phyloP scores from a whole-genome alignment of 2,329 filamentous ascomycete species.

The Huntiella moniliformis region DNA sequence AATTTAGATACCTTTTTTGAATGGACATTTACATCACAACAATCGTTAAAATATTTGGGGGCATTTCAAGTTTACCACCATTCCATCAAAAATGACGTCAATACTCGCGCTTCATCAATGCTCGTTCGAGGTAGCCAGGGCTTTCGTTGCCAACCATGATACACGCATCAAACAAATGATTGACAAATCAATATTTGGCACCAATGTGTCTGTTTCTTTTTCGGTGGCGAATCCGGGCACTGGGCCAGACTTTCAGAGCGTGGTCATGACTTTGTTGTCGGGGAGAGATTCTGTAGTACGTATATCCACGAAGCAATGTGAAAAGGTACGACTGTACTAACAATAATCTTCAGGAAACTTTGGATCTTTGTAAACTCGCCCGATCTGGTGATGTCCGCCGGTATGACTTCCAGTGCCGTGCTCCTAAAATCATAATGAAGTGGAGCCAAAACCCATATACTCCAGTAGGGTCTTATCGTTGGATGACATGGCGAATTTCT shows the following conservation, averaged over 20 bases:
- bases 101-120: slow-evolving; percentile 5
- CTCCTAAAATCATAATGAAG: slow-evolving; percentile 10
- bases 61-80: no score
- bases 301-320: background rate
- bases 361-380: slow-evolving; percentile 7
- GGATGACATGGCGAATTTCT: background rate
- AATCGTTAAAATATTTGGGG: no score
- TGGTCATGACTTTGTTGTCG: slow-evolving; percentile 5
- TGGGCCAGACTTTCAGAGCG: slow-evolving; percentile 4
- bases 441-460: slow-evolving; percentile 3
- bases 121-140: slow-evolving; percentile 7
- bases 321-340: background rate
- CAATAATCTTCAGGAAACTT: background rate
- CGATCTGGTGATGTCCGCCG: slow-evolving; percentile 1
- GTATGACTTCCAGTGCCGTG: slow-evolving; percentile 9
- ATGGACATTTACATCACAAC: no score
- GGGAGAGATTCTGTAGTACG: slow-evolving; percentile 7
- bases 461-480: background rate
- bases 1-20: no score
- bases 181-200: slow-evolving; percentile 6
- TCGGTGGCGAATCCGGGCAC: background rate
- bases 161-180: slow-evolving; percentile 9
- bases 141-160: slow-evolving; percentile 11
- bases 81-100: slow-evolving; percentile 1
- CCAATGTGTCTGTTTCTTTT: slow-evolving; percentile 7